These are phyloP conservation scores for Nepenthes gracilis DNA, from an alignment of 148 eudicot species.

Conservation along the genomic window DNA sequence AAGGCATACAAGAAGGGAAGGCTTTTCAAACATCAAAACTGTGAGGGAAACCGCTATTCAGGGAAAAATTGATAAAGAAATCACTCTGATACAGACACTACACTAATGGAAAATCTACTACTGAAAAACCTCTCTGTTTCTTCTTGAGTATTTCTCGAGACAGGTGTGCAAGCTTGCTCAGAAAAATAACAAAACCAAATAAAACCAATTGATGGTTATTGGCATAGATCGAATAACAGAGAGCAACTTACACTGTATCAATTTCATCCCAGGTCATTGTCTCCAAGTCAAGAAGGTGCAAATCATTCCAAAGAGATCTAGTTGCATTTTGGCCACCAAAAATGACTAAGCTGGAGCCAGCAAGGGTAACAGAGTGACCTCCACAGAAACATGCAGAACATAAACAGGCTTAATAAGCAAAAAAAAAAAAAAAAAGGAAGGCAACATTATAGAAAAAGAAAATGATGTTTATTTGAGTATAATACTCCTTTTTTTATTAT, in stretches of 20 bases:
- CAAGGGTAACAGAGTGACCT: neutral
- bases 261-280: neutral
- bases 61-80: neutral
- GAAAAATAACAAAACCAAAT: neutral
- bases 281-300: neutral
- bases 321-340: neutral
- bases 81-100: neutral
- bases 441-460: neutral
- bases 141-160: neutral
- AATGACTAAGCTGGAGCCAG: neutral
- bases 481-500: too few species aligned
- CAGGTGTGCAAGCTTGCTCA: neutral
- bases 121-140: neutral
- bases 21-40: too few species aligned
- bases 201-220: too few species aligned
- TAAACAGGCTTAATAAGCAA: neutral
- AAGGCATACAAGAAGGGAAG: neutral
- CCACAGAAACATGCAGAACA: neutral
- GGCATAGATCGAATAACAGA: neutral
- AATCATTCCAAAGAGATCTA: neutral
- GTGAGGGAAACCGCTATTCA: too few species aligned
- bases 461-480: neutral
- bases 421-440: neutral
- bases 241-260: neutral
- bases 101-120: neutral